phyloP scores from a whole-genome alignment of 371 early-diverging fungal genomes.

The Syncephalastrum contaminatum region DNA sequence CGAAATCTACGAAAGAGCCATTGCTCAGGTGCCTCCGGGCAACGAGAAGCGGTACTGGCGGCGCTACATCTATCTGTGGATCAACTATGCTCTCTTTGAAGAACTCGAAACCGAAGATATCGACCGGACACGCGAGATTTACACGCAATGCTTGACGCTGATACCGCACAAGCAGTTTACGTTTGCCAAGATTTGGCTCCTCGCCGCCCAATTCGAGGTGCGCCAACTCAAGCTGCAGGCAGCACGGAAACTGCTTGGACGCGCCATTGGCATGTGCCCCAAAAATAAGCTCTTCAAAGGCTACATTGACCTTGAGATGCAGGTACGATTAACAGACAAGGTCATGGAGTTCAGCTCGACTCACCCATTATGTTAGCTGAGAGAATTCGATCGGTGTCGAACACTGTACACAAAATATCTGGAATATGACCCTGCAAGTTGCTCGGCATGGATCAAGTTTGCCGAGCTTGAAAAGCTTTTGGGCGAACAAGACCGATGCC shows the following conservation, averaged over 20 bases:
- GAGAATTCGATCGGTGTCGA: conserved; percentile 94
- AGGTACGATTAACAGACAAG: conserved; percentile 27
- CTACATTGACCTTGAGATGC: conserved; percentile 94
- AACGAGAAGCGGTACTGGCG: conserved; percentile 94
- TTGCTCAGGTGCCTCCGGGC: conserved; percentile 85
- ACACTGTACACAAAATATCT: conserved; percentile 86
- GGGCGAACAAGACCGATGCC: conserved; percentile 84
- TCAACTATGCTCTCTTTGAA: conserved; percentile 95
- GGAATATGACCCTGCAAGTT: conserved; percentile 81
- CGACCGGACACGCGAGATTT: conserved; percentile 85
- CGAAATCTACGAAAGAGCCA: conserved; percentile 95
- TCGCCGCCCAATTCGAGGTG: conserved; percentile 90
- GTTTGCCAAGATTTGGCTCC: conserved; percentile 95
- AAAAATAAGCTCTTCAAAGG: conserved; percentile 88
- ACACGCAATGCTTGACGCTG: conserved; percentile 76
- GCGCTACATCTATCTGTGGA: conserved; percentile 97
- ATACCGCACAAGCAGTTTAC: conserved; percentile 95
- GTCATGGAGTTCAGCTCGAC: background rate
- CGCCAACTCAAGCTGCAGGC: conserved; percentile 70
- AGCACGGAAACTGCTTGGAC: conserved; percentile 87
- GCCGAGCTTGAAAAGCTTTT: conserved; percentile 86
- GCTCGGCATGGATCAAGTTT: conserved; percentile 94
- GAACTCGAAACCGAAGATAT: conserved; percentile 83
- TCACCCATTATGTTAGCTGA: conserved; percentile 43
- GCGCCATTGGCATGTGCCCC: conserved; percentile 83